Evolutionary conservation across 768 basidiomycete genomes (phyloP).

Genomic region (Panaeolus cyanescens): DNA sequence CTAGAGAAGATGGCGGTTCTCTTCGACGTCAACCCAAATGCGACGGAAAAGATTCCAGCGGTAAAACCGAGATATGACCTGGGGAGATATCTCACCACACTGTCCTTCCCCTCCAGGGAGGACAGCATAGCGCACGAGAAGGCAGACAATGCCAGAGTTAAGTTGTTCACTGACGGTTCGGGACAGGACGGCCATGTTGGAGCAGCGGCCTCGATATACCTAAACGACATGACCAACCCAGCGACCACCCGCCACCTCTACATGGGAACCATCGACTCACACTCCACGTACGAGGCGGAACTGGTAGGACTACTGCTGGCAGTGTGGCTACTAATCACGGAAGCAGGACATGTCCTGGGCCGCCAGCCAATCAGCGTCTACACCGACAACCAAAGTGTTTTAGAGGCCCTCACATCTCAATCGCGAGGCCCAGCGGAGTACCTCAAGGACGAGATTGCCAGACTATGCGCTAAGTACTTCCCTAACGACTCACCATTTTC

Average conservation of each 20-base stretch:
- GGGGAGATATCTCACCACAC: not conserved
- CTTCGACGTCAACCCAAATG: constrained; percentile 6
- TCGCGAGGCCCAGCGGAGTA: constrained; percentile 11
- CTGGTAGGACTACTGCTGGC: constrained; percentile 20
- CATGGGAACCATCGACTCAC: constrained; percentile 7
- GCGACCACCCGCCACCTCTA: not conserved
- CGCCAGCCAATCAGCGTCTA: constrained; percentile 7
- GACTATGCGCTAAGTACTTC: not conserved
- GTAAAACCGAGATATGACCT: constrained; percentile 7
- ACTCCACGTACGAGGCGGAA: constrained; percentile 25
- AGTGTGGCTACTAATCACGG: constrained; percentile 9
- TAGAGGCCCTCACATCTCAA: constrained; percentile 6
- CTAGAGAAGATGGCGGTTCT: constrained; percentile 7
- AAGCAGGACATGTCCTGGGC: not conserved
- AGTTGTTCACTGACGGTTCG: constrained; percentile 22
- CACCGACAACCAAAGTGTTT: constrained; percentile 15
- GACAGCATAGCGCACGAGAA: not conserved
- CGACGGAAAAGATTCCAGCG: constrained; percentile 13
- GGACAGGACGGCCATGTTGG: constrained; percentile 15
- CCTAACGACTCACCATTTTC: not conserved
- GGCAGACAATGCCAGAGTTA: not conserved
- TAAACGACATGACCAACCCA: not conserved
- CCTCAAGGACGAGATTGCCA: not conserved
- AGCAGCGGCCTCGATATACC: constrained; percentile 18
- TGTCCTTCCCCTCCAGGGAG: not conserved